Evolutionary conservation across 345 rosid species (phyloP).

Genomic region (Angophora floribunda): DNA sequence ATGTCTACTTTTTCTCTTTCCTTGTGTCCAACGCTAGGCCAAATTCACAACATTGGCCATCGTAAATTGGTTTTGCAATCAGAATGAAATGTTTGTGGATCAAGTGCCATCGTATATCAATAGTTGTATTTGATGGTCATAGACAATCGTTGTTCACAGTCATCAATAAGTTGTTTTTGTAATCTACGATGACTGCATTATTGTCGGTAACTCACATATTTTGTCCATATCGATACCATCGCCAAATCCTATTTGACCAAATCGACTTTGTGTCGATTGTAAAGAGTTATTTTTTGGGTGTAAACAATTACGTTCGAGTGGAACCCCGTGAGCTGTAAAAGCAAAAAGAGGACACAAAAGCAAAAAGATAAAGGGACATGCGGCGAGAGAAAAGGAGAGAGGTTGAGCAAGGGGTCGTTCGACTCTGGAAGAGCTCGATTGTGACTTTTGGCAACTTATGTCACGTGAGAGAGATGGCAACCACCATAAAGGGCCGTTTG

Average conservation of each 20-base stretch:
- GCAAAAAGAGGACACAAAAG: background rate
- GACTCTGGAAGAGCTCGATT: too few species aligned
- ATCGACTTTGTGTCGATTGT: background rate
- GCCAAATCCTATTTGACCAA: background rate
- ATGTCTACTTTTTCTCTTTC: too few species aligned
- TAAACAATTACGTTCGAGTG: background rate
- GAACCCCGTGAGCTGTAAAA: background rate
- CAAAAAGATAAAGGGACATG: background rate
- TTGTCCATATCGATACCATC: background rate
- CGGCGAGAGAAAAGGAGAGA: background rate
- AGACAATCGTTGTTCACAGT: fast-evolving
- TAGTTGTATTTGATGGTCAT: background rate
- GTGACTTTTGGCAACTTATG: too few species aligned
- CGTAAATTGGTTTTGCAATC: fast-evolving
- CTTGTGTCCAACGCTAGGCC: too few species aligned
- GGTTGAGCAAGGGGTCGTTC: too few species aligned
- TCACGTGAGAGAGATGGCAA: too few species aligned
- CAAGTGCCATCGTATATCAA: fast-evolving
- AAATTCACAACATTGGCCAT: fast-evolving
- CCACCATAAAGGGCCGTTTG: too few species aligned
- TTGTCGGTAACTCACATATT: fast-evolving
- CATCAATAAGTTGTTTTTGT: background rate
- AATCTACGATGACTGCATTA: too few species aligned
- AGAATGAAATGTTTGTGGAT: fast-evolving
- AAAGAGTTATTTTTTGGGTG: background rate